Conservation (phyloP, 2,329 filamentous ascomycete genomes). For the Fragosphaeria purpurea region DNA sequence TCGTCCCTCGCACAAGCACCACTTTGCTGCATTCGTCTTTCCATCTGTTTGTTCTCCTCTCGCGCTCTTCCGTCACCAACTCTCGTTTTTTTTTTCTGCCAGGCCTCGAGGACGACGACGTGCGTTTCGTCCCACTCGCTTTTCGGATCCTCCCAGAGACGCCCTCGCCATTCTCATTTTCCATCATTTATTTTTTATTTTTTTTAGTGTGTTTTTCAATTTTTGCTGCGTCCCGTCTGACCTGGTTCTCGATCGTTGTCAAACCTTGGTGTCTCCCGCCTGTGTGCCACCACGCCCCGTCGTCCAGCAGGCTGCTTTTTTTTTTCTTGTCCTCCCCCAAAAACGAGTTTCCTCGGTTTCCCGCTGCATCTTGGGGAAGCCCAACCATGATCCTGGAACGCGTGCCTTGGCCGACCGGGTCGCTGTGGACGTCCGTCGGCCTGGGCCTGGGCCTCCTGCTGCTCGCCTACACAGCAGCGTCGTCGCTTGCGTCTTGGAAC, state of each 20-base stretch:
- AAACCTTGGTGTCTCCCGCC: not conserved
- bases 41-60: too few species aligned
- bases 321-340: not conserved
- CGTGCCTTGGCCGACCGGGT: not conserved
- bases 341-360: too few species aligned
- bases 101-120: too few species aligned
- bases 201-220: too few species aligned
- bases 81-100: not conserved
- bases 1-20: too few species aligned
- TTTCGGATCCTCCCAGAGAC: too few species aligned
- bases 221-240: too few species aligned
- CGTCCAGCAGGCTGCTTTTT: not conserved
- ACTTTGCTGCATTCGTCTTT: too few species aligned
- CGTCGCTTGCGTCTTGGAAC: constrained; percentile 14
- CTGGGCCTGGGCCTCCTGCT: constrained; percentile 7
- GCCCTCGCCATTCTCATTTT: not conserved
- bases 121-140: too few species aligned
- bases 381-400: constrained; percentile 4
- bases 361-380: not conserved
- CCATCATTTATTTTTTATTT: too few species aligned
- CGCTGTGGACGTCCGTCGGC: not conserved
- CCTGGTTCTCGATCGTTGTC: too few species aligned
- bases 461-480: constrained; percentile 10
- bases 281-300: too few species aligned
- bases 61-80: not conserved